Conservation (phyloP, 805 yeast genomes). For the Candida broadrunensis region DNA sequence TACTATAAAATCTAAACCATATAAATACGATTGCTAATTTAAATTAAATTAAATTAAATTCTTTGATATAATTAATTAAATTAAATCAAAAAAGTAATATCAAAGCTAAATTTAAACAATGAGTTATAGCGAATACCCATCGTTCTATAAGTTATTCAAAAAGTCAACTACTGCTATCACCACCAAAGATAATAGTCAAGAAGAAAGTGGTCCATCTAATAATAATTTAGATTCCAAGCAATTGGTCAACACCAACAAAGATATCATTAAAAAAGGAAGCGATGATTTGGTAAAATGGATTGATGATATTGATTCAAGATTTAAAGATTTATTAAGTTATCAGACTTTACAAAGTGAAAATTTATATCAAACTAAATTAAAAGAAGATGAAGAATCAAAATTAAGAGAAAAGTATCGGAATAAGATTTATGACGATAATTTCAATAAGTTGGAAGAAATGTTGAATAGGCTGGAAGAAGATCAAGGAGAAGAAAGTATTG, state of each 20-base stretch:
- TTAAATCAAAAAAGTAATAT: no score
- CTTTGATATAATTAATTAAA: no score
- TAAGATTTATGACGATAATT: slow-evolving; percentile 16
- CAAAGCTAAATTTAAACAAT: no score
- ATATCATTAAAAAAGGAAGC: slow-evolving; percentile 3
- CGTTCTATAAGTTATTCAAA: neutral
- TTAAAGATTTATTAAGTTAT: slow-evolving; percentile 11
- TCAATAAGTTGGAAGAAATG: slow-evolving; percentile 8
- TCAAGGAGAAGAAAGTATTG: slow-evolving; percentile 13
- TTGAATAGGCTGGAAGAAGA: slow-evolving; percentile 2
- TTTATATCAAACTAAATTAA: slow-evolving; percentile 9
- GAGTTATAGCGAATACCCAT: neutral
- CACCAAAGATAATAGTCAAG: neutral
- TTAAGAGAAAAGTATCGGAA: slow-evolving; percentile 19
- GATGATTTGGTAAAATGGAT: slow-evolving; percentile 30
- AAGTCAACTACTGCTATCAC: neutral
- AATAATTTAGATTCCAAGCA: neutral
- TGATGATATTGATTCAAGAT: slow-evolving; percentile 20
- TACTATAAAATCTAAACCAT: no score
- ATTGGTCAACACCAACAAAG: neutral
- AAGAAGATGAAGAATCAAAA: slow-evolving; percentile 16
- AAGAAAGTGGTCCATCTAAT: neutral
- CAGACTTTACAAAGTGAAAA: slow-evolving; percentile 15
- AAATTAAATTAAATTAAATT: no score
- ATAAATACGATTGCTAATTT: no score